phyloP scores from a whole-genome alignment of 176 grass and related monocot species.

The Eleusine coracana region DNA sequence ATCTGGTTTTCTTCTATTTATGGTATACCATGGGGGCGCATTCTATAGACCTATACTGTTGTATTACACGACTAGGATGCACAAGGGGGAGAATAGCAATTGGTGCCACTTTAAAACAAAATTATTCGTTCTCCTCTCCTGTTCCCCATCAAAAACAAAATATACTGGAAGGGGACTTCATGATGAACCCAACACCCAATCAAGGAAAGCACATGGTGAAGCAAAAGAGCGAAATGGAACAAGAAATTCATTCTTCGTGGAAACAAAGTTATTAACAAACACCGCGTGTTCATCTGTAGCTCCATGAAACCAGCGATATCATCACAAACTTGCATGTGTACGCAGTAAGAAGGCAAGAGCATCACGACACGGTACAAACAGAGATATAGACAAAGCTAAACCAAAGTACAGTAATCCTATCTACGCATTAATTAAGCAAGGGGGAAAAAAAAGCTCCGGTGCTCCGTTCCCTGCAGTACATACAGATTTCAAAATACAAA shows the following conservation, averaged over 20 bases:
- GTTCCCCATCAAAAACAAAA: neutral
- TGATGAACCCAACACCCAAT: neutral
- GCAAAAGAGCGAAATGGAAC: neutral
- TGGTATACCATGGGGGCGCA: neutral
- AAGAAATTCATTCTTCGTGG: neutral
- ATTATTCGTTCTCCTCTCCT: neutral
- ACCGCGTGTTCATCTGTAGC: neutral
- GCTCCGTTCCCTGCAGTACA: neutral
- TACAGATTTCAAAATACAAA: neutral
- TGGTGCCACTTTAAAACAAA: neutral
- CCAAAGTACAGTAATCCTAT: neutral
- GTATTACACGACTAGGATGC: constrained; percentile 2
- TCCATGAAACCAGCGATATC: neutral
- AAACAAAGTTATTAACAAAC: neutral
- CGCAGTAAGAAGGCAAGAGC: neutral
- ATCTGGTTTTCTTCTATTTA: neutral
- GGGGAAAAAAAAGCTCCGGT: neutral
- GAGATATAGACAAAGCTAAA: neutral
- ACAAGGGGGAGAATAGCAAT: neutral
- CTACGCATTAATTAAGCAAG: neutral
- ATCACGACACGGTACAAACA: neutral
- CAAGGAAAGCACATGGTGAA: neutral
- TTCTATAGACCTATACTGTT: constrained; percentile 4
- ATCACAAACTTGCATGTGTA: neutral
- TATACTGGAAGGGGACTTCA: neutral